Conservation (phyloP, 2,329 filamentous ascomycete species). For the Dothiorella sarmentorum region DNA sequence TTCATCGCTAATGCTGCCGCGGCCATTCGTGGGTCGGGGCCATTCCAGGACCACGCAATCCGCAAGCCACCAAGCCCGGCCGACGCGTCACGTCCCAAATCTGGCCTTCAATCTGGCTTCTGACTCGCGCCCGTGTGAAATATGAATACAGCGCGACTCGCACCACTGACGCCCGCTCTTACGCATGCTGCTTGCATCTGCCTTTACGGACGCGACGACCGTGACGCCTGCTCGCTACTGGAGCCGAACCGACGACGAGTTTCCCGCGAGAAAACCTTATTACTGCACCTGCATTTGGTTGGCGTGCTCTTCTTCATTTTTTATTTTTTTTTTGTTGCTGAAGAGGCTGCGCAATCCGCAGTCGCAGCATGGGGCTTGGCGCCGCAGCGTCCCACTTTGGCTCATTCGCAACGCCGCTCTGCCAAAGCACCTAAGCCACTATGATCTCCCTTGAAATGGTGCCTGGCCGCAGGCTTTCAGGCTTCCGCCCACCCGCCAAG, state of each 20-base stretch:
- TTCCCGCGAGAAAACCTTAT: neutral
- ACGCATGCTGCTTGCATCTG: neutral
- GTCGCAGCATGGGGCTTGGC: conserved; percentile 3
- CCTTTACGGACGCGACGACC: neutral
- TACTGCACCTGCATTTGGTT: too few relatives aligned
- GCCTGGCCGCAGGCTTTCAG: neutral
- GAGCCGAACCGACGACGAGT: too few relatives aligned
- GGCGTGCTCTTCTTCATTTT: too few relatives aligned
- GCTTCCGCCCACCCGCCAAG: conserved; percentile 1
- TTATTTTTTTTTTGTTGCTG: too few relatives aligned
- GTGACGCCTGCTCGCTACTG: neutral
- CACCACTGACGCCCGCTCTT: conserved; percentile 5
- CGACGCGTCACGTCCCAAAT: neutral
- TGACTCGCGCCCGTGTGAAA: conserved; percentile 2
- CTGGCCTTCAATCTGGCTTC: neutral
- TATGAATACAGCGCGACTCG: conserved; percentile 12
- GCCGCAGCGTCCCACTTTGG: conserved; percentile 2
- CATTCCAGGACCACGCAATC: neutral
- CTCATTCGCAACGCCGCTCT: neutral
- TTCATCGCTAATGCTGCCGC: neutral
- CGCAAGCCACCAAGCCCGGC: conserved; percentile 1
- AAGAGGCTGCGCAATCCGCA: neutral
- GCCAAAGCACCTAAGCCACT: neutral
- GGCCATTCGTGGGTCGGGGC: conserved; percentile 3
- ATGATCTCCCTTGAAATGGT: too few relatives aligned